These are phyloP conservation scores for Solanum chilense DNA, from an alignment of 257 asterid species.

Conservation along the genomic window DNA sequence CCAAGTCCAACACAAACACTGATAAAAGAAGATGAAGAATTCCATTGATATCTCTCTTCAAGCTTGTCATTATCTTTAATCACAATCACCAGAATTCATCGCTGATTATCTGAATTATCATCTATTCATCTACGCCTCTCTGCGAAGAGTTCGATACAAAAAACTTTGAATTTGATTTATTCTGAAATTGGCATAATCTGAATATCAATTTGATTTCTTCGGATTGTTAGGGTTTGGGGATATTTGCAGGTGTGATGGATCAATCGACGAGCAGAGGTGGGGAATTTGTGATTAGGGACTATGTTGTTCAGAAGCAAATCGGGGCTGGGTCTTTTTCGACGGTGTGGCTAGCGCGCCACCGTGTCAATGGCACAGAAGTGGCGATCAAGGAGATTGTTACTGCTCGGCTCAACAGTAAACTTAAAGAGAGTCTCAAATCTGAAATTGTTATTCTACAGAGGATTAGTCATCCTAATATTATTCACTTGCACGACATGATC, in stretches of 20 bases:
- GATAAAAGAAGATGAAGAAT: background rate
- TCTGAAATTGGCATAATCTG: background rate
- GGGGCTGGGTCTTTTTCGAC: constrained; percentile 87
- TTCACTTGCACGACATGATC: constrained; percentile 86
- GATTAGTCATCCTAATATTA: constrained; percentile 82
- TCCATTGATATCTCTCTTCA: background rate
- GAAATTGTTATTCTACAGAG: constrained; percentile 77
- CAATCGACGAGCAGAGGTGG: constrained; percentile 23
- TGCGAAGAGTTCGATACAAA: background rate
- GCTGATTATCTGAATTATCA: background rate
- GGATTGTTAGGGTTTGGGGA: constrained; percentile 7
- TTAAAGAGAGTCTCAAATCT: constrained; percentile 74
- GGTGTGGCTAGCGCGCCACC: constrained; percentile 90
- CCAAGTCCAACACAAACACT: background rate
- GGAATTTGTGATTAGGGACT: constrained; percentile 61
- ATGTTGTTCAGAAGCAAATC: constrained; percentile 56
- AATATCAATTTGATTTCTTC: background rate
- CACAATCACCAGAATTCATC: background rate
- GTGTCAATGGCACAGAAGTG: constrained; percentile 71
- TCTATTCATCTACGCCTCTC: background rate
- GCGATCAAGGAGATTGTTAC: constrained; percentile 86
- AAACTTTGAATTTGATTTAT: background rate
- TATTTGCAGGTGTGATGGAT: constrained; percentile 29
- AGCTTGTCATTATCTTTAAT: background rate
- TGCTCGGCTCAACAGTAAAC: constrained; percentile 46